phyloP scores from a whole-genome alignment of 2,329 filamentous ascomycete genomes.

The Graphium sp. region DNA sequence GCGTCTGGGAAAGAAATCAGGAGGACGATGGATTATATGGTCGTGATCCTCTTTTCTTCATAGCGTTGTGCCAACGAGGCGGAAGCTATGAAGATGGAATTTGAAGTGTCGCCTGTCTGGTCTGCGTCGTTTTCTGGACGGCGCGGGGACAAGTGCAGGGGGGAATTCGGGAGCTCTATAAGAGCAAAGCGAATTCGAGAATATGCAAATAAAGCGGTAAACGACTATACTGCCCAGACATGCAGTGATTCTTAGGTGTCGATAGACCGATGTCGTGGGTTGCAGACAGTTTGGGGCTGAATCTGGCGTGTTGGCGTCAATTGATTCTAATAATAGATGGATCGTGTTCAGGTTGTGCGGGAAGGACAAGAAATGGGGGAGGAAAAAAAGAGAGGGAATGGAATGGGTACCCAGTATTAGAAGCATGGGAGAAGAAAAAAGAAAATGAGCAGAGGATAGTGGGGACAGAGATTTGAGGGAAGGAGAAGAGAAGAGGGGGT shows the following conservation, averaged over 20 bases:
- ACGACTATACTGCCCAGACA: no score
- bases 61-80: no score
- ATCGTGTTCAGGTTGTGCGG: conserved; percentile 21
- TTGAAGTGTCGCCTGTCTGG: no score
- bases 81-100: no score
- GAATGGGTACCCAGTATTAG: background rate
- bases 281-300: conserved; percentile 28
- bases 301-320: conserved; percentile 31
- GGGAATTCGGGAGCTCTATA: conserved; percentile 1
- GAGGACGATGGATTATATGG: no score
- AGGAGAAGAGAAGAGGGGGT: background rate
- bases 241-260: no score
- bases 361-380: conserved; percentile 9
- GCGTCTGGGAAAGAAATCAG: no score
- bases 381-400: conserved; percentile 8
- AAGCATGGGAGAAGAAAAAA: conserved; percentile 5
- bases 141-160: conserved; percentile 2
- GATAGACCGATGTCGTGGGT: conserved; percentile 14
- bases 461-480: background rate
- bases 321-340: conserved; percentile 34
- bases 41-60: no score
- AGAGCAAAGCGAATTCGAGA: conserved; percentile 2
- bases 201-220: conserved; percentile 3
- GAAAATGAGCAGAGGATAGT: conserved; percentile 3
- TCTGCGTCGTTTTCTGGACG: no score